Evolutionary conservation across 257 asterid genomes (phyloP), one percentile per base, ranked within the genome.

Genomic region (Fraxinus americana): DNA sequence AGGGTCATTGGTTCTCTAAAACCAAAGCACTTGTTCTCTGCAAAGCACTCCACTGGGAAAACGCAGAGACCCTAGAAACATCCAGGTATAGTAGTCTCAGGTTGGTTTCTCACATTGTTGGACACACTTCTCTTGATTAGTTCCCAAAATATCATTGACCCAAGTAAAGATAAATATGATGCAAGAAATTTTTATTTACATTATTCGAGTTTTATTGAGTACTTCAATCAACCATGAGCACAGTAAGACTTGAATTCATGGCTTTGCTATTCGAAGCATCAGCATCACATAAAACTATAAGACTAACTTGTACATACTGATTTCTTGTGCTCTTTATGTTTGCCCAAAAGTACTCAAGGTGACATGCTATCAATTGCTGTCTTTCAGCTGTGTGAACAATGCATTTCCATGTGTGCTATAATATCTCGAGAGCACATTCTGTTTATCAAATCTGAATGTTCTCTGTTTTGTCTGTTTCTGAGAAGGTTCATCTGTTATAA

Each of bases 11-110:
- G 97, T 76, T 71, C 81, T 43, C 88, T 88, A 78, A 93, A 50
- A 75, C 99, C 99, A 10, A 93, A 95, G 39, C 98, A 93, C 76
- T 86, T 93, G 87, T 90, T 84, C 68, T 83, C 94, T 12, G 99
- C 97, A 81, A 95, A 95, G 84, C 90, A 97, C 4, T 82, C 89
- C 50, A 90, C 4, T 21, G 97, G 98, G 38, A 95, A 95, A 82
- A 95, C 94, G 7, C 73, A 91, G 4, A 88, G 99, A 63, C 97
- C 97, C 12, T 90, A 88, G 88, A 74, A 48, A 59, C 61, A 21
- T 71, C 14, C 50, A 87, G 52, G 98, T 90, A 89, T 54, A 27
- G 16, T n/a, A 29, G 7, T n/a, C 3, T 57, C 27, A 17, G 4
- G 66, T 57, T 57, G 27, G 12, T 57, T 57, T 57, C 65, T 16